Conservation (phyloP, 2,329 filamentous ascomycete genomes). For the Diaporthe capsici region DNA sequence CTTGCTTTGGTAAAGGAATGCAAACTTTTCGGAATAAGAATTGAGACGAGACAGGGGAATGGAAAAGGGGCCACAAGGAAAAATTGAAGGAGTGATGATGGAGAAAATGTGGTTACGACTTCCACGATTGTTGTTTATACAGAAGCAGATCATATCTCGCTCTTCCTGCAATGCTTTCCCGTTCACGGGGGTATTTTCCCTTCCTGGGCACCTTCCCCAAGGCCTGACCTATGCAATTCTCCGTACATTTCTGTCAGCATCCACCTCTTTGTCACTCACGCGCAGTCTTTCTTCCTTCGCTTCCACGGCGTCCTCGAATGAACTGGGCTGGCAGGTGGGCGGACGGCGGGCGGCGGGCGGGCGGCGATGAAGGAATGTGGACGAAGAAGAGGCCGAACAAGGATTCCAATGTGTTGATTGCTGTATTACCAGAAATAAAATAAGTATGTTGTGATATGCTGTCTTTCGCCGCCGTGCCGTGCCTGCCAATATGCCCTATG, state of each 20-base stretch:
- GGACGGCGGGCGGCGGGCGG: slow-evolving; percentile 4
- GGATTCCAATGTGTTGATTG: slow-evolving; percentile 36
- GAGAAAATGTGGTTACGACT: slow-evolving; percentile 38
- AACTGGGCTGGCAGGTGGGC: background rate
- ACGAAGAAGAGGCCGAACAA: slow-evolving; percentile 25
- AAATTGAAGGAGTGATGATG: slow-evolving; percentile 23
- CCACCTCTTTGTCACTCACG: background rate
- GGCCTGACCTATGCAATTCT: slow-evolving; percentile 8
- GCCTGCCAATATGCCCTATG: slow-evolving; percentile 42
- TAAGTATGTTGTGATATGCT: slow-evolving; percentile 41
- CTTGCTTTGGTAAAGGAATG: slow-evolving; percentile 30
- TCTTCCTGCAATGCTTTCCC: slow-evolving; percentile 13
- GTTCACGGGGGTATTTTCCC: background rate
- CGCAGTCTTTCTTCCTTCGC: background rate
- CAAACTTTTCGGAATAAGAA: slow-evolving; percentile 20
- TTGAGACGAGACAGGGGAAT: background rate
- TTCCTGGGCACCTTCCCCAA: background rate
- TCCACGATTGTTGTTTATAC: slow-evolving; percentile 42
- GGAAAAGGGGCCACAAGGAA: background rate
- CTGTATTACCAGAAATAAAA: slow-evolving; percentile 43
- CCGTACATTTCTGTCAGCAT: background rate
- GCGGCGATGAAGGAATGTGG: slow-evolving; percentile 17
- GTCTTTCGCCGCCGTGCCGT: slow-evolving; percentile 33
- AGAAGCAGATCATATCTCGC: slow-evolving; percentile 41
- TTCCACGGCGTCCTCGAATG: background rate